phyloP scores from a whole-genome alignment of 345 rosid genomes.

The Theobroma cacao region DNA sequence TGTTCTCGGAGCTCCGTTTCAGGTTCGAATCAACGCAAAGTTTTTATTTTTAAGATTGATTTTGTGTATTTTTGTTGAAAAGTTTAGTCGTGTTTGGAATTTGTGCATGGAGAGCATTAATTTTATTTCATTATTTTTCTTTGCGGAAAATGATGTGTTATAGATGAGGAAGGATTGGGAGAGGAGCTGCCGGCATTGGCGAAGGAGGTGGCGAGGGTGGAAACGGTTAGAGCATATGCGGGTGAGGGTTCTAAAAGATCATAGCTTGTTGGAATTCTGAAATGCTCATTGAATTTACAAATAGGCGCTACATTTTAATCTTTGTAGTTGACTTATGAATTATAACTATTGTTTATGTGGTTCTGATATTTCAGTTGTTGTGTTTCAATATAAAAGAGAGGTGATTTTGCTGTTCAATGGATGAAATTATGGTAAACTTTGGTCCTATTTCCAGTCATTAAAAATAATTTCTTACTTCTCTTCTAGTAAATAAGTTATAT shows the following conservation, averaged over 20 bases:
- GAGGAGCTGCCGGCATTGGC: slow-evolving; percentile 80
- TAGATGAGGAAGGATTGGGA: slow-evolving; percentile 49
- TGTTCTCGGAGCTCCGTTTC: slow-evolving; percentile 31
- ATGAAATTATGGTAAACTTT: neutral
- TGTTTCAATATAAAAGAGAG: neutral
- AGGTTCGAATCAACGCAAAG: slow-evolving; percentile 31
- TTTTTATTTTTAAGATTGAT: neutral
- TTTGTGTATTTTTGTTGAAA: slow-evolving; percentile 3
- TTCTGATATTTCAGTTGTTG: neutral
- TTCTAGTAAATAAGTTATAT: neutral
- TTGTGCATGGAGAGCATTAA: neutral
- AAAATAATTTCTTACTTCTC: neutral
- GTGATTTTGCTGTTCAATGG: neutral
- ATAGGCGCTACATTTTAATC: neutral
- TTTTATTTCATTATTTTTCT: neutral
- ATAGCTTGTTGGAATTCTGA: neutral
- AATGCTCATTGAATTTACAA: neutral
- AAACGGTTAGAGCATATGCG: slow-evolving; percentile 76
- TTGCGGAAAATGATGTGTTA: slow-evolving; percentile 19
- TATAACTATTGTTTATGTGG: neutral
- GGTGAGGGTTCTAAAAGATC: slow-evolving; percentile 40
- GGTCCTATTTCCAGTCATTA: neutral
- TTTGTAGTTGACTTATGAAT: neutral
- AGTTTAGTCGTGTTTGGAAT: neutral
- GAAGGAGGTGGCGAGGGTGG: slow-evolving; percentile 88